Percentiles rank a stretch among this genome's conserved stretches.
phyloP scores from a whole-genome alignment of 768 basidiomycete genomes.

The Tephrocybe rancida region DNA sequence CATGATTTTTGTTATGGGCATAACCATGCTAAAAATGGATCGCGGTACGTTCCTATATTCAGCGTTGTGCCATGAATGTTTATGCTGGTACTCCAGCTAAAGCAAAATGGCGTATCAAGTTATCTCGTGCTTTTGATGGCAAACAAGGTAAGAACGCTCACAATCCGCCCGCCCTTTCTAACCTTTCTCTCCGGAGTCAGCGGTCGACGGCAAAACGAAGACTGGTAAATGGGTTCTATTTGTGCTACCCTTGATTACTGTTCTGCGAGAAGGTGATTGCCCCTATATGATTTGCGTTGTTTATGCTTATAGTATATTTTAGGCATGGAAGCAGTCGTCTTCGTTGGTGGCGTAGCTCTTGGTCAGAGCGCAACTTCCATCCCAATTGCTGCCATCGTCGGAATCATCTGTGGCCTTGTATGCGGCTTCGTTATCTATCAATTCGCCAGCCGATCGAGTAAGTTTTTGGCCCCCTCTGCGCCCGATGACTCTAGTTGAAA shows the following conservation, averaged over 20 bases:
- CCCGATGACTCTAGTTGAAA: not conserved
- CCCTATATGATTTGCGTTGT: not conserved
- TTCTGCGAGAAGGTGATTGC: conserved; percentile 80
- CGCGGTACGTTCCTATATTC: conserved; percentile 37
- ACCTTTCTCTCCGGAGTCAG: conserved; percentile 25
- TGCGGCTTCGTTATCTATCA: conserved; percentile 80
- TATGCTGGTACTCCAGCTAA: conserved; percentile 50
- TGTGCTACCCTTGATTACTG: conserved; percentile 87
- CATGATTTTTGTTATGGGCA: conserved; percentile 92
- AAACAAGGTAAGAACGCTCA: conserved; percentile 21
- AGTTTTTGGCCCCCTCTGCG: conserved; percentile 20
- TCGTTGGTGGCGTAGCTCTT: conserved; percentile 92
- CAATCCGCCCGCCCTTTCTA: not conserved
- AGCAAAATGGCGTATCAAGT: conserved; percentile 93
- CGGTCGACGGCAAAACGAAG: conserved; percentile 47
- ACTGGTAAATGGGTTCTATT: conserved; percentile 88
- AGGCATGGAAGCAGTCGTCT: conserved; percentile 90
- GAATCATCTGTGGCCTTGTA: conserved; percentile 74
- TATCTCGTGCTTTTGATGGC: conserved; percentile 74
- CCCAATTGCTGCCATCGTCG: conserved; percentile 88
- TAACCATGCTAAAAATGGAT: conserved; percentile 96
- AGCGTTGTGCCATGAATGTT: not conserved
- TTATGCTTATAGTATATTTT: not conserved
- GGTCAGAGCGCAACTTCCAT: conserved; percentile 81
- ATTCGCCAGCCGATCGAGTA: conserved; percentile 75